A percentile compares a stretch with the other conserved stretches of the same genome.
These are phyloP conservation scores for Carex kokanica DNA, from an alignment of 176 grass and related monocot genomes.

Conservation along the genomic window DNA sequence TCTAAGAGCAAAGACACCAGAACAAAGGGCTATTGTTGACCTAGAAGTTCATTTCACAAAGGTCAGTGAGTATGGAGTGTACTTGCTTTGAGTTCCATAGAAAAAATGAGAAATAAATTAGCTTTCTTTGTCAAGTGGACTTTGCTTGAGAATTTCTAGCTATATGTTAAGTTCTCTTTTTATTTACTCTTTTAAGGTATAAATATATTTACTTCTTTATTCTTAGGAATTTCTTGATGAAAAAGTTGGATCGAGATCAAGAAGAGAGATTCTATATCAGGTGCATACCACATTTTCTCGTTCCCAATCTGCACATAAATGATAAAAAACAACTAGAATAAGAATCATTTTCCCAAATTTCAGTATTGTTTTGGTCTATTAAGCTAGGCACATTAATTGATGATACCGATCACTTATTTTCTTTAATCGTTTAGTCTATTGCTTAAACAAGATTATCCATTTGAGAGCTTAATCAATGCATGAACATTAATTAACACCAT, in stretches of 20 bases:
- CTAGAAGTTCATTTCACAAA: slow-evolving; percentile 80
- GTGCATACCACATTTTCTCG: slow-evolving; percentile 26
- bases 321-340: background rate
- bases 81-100: background rate
- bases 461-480: background rate
- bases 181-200: background rate
- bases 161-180: slow-evolving; percentile 4
- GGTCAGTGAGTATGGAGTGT: slow-evolving; percentile 30
- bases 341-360: background rate
- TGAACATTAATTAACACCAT: background rate
- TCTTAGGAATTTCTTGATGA: slow-evolving; percentile 68
- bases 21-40: slow-evolving; percentile 64
- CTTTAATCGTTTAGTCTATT: background rate
- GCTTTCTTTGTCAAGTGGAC: background rate
- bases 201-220: background rate
- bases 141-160: background rate
- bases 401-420: background rate
- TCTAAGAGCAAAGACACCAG: slow-evolving; percentile 66
- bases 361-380: background rate
- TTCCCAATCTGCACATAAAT: background rate
- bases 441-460: background rate
- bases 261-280: slow-evolving; percentile 63
- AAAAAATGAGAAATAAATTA: background rate
- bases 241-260: slow-evolving; percentile 50
- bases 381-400: background rate